Evolutionary conservation across 2,329 filamentous ascomycete species (phyloP).

Genomic region (Trichoderma citrinoviride): DNA sequence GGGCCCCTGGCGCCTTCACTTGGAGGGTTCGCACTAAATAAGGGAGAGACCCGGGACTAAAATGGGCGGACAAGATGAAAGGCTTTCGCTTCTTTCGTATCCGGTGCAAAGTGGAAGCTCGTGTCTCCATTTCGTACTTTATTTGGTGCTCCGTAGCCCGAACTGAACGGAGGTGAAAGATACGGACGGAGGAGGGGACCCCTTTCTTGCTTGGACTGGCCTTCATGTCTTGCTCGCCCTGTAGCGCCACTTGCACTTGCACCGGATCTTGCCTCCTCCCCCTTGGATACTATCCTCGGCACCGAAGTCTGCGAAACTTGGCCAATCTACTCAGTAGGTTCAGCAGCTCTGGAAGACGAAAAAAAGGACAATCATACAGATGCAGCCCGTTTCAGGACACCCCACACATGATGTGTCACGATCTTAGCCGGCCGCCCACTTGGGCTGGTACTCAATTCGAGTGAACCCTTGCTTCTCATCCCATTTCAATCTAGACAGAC

Average conservation of each 20-base stretch:
- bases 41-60: not conserved
- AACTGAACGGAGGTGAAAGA: not conserved
- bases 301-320: too few relatives aligned
- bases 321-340: too few relatives aligned
- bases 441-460: not conserved
- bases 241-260: too few relatives aligned
- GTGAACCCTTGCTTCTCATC: not conserved
- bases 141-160: not conserved
- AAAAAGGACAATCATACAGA: conserved; percentile 1
- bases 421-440: conserved; percentile 20
- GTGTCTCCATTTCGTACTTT: too few relatives aligned
- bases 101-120: too few relatives aligned
- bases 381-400: conserved; percentile 21
- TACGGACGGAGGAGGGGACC: not conserved
- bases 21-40: conserved; percentile 8
- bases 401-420: conserved; percentile 21
- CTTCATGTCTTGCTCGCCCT: too few relatives aligned
- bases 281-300: too few relatives aligned
- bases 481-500: too few relatives aligned
- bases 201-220: not conserved
- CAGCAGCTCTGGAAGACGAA: too few relatives aligned
- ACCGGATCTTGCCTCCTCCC: too few relatives aligned
- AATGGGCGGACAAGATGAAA: not conserved
- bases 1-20: not conserved
- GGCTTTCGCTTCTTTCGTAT: conserved; percentile 2